Evolutionary conservation across 179 eudicot species (phyloP).

Genomic region (Patellifolia procumbens): DNA sequence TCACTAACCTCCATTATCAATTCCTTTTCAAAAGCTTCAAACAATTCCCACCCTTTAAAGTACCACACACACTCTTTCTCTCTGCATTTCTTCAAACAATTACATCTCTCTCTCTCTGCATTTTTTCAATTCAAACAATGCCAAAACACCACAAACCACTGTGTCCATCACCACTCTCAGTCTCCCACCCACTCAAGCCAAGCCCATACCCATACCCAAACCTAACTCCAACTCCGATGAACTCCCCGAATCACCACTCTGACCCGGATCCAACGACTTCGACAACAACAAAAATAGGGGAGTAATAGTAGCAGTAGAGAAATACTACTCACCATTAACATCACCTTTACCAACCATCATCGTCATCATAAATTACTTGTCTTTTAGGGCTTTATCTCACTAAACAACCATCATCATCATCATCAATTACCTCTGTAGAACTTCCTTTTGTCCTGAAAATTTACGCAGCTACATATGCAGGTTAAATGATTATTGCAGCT

Average conservation of each 20-base stretch:
- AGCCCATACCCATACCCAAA: constrained; percentile 24
- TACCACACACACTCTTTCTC: not conserved
- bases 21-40: constrained; percentile 22
- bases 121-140: not conserved
- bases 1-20: not conserved
- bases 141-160: constrained; percentile 26
- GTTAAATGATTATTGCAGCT: no score
- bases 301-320: constrained; percentile 43
- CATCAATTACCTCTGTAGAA: not conserved
- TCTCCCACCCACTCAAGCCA: constrained; percentile 3
- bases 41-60: constrained; percentile 8
- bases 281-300: constrained; percentile 16
- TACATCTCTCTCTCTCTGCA: not conserved
- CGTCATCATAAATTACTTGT: constrained; percentile 5
- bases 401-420: not conserved
- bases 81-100: no score
- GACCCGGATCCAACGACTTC: constrained; percentile 17
- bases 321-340: constrained; percentile 50
- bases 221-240: no score
- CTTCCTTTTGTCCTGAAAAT: not conserved
- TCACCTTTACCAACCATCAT: constrained; percentile 50
- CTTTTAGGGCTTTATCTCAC: constrained; percentile 1
- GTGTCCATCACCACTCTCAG: constrained; percentile 19
- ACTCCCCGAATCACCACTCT: constrained; percentile 45
- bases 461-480: no score